phyloP scores from a whole-genome alignment of 805 yeast genomes.

The Candida multigemmis region DNA sequence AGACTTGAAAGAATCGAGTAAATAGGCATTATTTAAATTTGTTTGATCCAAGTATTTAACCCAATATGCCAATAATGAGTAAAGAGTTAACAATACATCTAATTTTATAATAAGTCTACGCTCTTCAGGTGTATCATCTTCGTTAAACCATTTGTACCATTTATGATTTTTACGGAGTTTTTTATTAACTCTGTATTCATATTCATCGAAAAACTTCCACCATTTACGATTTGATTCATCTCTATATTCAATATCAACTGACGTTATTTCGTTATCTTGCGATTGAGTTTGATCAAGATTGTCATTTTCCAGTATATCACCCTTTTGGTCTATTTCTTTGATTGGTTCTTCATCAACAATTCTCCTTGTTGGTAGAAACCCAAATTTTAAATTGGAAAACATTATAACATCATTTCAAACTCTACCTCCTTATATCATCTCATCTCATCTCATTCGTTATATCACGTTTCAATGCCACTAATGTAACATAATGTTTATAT shows the following conservation, averaged over 20 bases:
- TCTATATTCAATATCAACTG: conserved; percentile 16
- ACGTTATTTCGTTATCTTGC: no score
- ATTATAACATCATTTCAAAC: no score
- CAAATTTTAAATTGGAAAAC: conserved; percentile 29
- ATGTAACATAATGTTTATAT: no score
- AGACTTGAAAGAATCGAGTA: conserved; percentile 53
- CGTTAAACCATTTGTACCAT: conserved; percentile 39
- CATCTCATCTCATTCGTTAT: no score
- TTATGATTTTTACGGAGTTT: conserved; percentile 15
- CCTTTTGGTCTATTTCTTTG: conserved; percentile 2
- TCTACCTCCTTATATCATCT: no score
- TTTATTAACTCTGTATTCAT: conserved; percentile 43
- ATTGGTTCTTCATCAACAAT: conserved; percentile 20
- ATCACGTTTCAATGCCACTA: no score
- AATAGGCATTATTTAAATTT: conserved; percentile 58
- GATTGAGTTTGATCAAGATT: conserved; percentile 1
- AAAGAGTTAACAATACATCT: conserved; percentile 22
- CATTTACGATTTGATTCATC: conserved; percentile 24
- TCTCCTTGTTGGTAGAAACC: conserved; percentile 24
- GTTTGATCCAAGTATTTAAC: conserved; percentile 56
- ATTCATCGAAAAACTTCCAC: conserved; percentile 42
- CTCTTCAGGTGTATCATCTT: conserved; percentile 34
- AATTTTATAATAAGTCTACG: conserved; percentile 18
- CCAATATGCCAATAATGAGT: conserved; percentile 44
- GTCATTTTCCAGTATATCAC: conserved; percentile 3